Conservation (phyloP, 164 flowering plant species). For the Vitis riparia region DNA sequence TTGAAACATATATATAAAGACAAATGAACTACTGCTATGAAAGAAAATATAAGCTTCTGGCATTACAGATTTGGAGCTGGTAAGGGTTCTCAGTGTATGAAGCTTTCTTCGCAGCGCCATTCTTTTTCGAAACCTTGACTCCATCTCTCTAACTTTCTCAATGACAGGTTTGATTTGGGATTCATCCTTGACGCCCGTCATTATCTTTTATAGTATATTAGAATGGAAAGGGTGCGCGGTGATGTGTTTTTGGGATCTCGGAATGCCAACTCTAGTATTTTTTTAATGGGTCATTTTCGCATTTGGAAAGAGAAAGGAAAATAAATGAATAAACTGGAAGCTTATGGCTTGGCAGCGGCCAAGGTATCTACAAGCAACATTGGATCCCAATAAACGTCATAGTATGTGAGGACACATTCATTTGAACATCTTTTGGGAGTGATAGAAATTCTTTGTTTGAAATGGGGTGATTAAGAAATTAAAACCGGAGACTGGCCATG, state of each 20-base stretch:
- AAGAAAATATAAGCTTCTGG: background rate
- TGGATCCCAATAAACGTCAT: too few relatives aligned
- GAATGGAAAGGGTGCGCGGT: background rate
- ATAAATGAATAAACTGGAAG: too few relatives aligned
- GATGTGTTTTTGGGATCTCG: conserved; percentile 6
- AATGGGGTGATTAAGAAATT: too few relatives aligned
- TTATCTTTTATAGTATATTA: conserved; percentile 10
- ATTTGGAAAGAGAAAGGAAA: too few relatives aligned
- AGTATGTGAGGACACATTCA: too few relatives aligned
- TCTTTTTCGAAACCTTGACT: conserved; percentile 25
- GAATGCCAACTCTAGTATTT: background rate
- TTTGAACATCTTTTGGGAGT: too few relatives aligned
- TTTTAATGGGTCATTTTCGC: too few relatives aligned
- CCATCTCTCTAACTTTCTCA: conserved; percentile 26
- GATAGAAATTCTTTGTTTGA: too few relatives aligned
- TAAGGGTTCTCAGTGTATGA: conserved; percentile 30
- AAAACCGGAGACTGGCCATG: too few relatives aligned
- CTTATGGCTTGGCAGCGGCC: too few relatives aligned
- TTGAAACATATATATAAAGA: background rate
- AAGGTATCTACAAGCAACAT: too few relatives aligned
- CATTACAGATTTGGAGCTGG: conserved; percentile 42
- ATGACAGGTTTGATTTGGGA: conserved; percentile 3
- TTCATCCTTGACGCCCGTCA: background rate
- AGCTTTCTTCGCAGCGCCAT: conserved; percentile 30
- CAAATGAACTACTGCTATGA: background rate